Base-by-base conservation (phyloP, 768 basidiomycete genomes). In the Boletus pseudo-olivaceus region DNA sequence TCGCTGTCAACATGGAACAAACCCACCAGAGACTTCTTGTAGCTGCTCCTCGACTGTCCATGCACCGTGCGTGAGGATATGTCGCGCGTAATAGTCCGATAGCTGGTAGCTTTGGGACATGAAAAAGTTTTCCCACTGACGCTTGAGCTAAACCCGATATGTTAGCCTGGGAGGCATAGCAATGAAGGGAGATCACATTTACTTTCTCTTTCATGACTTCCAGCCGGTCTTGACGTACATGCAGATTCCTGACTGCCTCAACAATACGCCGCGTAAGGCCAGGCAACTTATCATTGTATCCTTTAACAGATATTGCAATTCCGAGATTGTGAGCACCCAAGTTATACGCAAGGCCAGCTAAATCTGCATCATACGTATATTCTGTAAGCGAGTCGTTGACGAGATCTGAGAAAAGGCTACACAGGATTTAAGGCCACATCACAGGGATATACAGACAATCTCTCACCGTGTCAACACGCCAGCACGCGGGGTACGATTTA, bases 251-350 rank as follows among this genome's bases (percentile, higher is more conserved):
- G 57, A 87, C 75, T 60, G 82, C 84, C 56, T 85, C 81, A 41
- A 95, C 67, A 49, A 98, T 81, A 56, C 85, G 78, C 62, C 85
- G 74, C 7, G 85, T 78, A 37, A 98, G 79, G 2, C 88, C 82
- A 7, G 82, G 74, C 58, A 92, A 75, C 71, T 96, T 98, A 72
- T 98, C 94, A 65, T 93, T 95, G 73, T 97, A 98, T 7, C 97
- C 97, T 43, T 77, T 80, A 50, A 92, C 75, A 3, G 78, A 75
- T 42, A 97, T 70, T 39, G 75, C 81, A 45, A 97, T 67, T 2
- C 90, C 90, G 12, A 84, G 84, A 2, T 77, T 75, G 58, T 84
- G 79, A 11, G 79, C 74, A 26, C 78, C 72, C 56, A 95, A 78
- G 57, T 73, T 78, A 69, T 94, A 98, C 5, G 76, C 74, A 34